Evolutionary conservation across 345 rosid genomes (phyloP), one percentile per base, ranked within the genome.

Genomic region (Dovyalis caffra): DNA sequence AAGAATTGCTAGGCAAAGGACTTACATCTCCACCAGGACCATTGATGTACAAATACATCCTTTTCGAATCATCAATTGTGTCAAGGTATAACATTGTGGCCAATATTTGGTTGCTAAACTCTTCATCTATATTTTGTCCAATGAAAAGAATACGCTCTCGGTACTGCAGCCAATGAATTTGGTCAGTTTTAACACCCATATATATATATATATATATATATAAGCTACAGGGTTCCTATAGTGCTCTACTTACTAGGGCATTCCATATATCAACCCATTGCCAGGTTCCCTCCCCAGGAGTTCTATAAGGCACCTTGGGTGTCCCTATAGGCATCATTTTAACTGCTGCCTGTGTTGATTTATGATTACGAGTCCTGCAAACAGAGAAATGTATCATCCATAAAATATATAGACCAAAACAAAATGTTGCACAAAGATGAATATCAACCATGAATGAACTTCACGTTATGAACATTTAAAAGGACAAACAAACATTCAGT

Each of bases 1-100:
- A 43, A 73, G 57, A 66, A 23, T 34, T 49, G 35, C 51, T 71
- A 64, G 64, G 75, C 69, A 74, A 53, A 62, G 57, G 71, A 82
- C 96, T 83, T 68, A 91, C 97, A 82, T 95, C 99, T 34, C 99
- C 99, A 37, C 98, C 99, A 12, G 94, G 94, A 56, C 97, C 90
- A 73, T 85, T 91, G 51, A 95, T 69, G 83, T 90, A 91, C 65
- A 92, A 73, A 73, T 84, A 89, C 31, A 92, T 83, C 83, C 83
- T 88, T 76, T 86, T 89, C 10, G 82, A 74, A 78, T 92, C 94
- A 75, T 95, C 94, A 49, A 90, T 72, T 66, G 88, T 89, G 78
- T 95, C 99, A 28, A 95, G 97, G 81, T 95, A 95, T 84, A 95
- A 80, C 96, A 95, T 85, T 20, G 96, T 91, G 31, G 92, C 98